Percentiles rank a stretch among this genome's conserved stretches.
phyloP scores from a whole-genome alignment of 768 basidiomycete species.

The Obba rivulosa region DNA sequence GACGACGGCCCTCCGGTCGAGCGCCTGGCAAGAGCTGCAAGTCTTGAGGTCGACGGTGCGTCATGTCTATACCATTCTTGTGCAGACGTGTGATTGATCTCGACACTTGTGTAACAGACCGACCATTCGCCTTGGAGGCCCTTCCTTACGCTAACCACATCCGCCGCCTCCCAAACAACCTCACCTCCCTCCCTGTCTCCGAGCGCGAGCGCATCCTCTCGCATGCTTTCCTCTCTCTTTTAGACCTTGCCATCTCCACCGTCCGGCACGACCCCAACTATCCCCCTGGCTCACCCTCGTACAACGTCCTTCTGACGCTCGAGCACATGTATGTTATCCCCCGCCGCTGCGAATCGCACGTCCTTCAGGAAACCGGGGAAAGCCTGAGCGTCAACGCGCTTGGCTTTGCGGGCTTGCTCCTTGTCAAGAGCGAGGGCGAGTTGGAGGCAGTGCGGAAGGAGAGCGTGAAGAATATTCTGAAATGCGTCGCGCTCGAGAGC shows the following conservation, averaged over 20 bases:
- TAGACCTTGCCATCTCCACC: conserved; percentile 74
- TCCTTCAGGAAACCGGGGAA: conserved; percentile 47
- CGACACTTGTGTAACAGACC: conserved; percentile 39
- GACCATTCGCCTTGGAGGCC: conserved; percentile 60
- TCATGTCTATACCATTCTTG: not conserved
- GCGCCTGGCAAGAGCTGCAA: conserved; percentile 50
- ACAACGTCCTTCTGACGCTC: conserved; percentile 77
- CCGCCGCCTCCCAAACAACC: conserved; percentile 49
- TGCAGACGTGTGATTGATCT: not conserved
- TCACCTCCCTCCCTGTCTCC: conserved; percentile 31
- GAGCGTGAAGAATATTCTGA: conserved; percentile 57
- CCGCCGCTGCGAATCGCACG: conserved; percentile 58
- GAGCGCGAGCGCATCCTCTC: conserved; percentile 50
- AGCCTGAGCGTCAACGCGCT: conserved; percentile 75
- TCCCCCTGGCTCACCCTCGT: conserved; percentile 63
- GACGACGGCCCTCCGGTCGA: conserved; percentile 75
- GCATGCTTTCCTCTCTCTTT: conserved; percentile 60
- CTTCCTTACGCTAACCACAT: conserved; percentile 83
- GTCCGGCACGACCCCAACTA: conserved; percentile 63
- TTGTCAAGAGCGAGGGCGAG: conserved; percentile 81
- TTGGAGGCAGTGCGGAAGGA: conserved; percentile 61
- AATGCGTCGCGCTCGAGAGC: conserved; percentile 58
- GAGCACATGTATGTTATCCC: conserved; percentile 88
- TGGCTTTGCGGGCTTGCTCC: conserved; percentile 85
- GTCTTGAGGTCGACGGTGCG: conserved; percentile 55